Evolutionary conservation across 805 yeast species (phyloP), one percentile per base, ranked within the genome.

Genomic region (Blastobotrys muscicola): DNA sequence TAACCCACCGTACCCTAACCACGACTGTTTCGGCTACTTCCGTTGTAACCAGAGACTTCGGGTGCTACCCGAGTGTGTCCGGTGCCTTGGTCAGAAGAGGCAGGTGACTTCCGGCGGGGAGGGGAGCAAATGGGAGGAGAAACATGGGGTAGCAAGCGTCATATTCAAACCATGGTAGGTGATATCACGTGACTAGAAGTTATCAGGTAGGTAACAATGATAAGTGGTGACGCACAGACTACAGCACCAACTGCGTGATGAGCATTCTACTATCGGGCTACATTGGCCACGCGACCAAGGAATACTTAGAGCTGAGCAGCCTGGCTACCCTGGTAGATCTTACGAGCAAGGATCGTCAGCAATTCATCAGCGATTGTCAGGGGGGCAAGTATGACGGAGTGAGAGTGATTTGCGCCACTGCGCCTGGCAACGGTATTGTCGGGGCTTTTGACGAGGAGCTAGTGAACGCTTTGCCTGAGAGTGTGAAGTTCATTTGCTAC

Each of bases 261-360:
- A 44, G 59, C 9, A 72, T 85, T 8, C 68, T 86, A 20, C 70
- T 85, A 60, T 60, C 86, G 31, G 90, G 87, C 5, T 68, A 71
- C 10, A 69, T 78, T 37, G 59, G 62, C 41, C 80, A 67, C 56
- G 89, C 86, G 36, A 74, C 72, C 33, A 66, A 72, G 29, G 82
- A 80, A 36, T 85, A 92, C 90, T 65, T 67, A n/a, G 66, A 71
- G 20, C 62, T 84, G 43, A 53, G 57, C 8, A 54, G 70, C 36
- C 55, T 71, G 14, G 74, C 70, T 3, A 70, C 75, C 38, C 68
- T 80, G n/a, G 55, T 78, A 14, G 65, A 51, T 8, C 39, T 56
- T n/a, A 67, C 72, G 2, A 56, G 63, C 3, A 62, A 61, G 39
- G 54, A 65, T 20, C 60, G 75, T 36, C 59, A 51, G 12, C 70